Percentiles rank a stretch among this genome's conserved stretches.
Conservation (phyloP, 2,329 filamentous ascomycete species). For the Colletotrichum gloeosporioides region DNA sequence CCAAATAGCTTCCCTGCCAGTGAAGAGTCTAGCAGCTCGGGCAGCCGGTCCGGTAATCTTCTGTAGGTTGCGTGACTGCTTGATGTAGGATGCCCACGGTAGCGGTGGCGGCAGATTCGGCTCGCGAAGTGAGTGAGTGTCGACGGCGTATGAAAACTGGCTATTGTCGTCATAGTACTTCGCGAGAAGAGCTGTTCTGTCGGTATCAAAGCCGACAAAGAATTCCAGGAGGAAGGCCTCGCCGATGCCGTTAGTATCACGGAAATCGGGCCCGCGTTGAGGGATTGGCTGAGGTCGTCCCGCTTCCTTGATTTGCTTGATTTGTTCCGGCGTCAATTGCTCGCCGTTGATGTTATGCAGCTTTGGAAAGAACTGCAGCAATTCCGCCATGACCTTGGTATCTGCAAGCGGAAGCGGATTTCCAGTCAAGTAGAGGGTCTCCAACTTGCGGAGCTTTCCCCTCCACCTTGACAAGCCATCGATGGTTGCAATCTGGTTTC, state of each 20-base stretch:
- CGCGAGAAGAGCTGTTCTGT: slow-evolving; percentile 66
- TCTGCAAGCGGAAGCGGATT: slow-evolving; percentile 73
- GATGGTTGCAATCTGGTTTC: slow-evolving; percentile 76
- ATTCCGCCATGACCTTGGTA: slow-evolving; percentile 68
- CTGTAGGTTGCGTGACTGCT: slow-evolving; percentile 77
- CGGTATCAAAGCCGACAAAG: slow-evolving; percentile 74
- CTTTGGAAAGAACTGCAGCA: slow-evolving; percentile 83
- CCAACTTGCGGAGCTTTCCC: slow-evolving; percentile 76
- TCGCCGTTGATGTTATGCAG: slow-evolving; percentile 78
- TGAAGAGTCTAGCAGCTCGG: slow-evolving; percentile 69
- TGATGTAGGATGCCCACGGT: slow-evolving; percentile 78
- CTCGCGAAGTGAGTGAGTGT: slow-evolving; percentile 61
- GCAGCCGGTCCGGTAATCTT: slow-evolving; percentile 67
- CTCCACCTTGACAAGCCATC: slow-evolving; percentile 77
- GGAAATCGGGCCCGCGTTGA: slow-evolving; percentile 70
- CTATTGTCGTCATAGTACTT: slow-evolving; percentile 79
- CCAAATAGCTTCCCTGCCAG: slow-evolving; percentile 68
- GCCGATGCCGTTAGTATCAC: slow-evolving; percentile 76
- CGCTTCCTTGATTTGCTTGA: slow-evolving; percentile 59
- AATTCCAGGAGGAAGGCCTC: slow-evolving; percentile 79
- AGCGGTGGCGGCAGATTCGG: slow-evolving; percentile 47
- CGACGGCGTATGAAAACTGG: slow-evolving; percentile 77
- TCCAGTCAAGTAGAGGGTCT: slow-evolving; percentile 79
- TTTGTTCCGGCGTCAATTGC: slow-evolving; percentile 74
- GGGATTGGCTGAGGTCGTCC: slow-evolving; percentile 63